Conservation (phyloP, 768 basidiomycete genomes). For the Trametes villosa region DNA sequence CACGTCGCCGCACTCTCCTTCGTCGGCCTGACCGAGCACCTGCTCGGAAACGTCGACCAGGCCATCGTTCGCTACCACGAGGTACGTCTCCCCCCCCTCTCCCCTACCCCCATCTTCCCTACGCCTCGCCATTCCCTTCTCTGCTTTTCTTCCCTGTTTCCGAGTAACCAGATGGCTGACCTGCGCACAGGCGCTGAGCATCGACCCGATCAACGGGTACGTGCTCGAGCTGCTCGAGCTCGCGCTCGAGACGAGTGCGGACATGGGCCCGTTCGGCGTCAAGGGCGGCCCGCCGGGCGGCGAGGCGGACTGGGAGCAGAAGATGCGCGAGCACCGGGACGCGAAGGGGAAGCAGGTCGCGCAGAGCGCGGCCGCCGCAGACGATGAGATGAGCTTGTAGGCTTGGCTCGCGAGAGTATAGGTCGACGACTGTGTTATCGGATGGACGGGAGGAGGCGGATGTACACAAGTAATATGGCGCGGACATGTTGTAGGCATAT, state of each 20-base stretch:
- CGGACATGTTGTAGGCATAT: too few species aligned
- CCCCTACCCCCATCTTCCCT: not conserved
- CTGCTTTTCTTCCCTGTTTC: not conserved
- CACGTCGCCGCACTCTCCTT: slow-evolving; percentile 82
- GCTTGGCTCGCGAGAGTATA: too few species aligned
- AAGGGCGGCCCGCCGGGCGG: slow-evolving; percentile 26
- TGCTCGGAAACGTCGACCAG: slow-evolving; percentile 69
- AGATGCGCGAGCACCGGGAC: slow-evolving; percentile 36
- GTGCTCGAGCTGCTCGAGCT: slow-evolving; percentile 81
- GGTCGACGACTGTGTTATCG: too few species aligned
- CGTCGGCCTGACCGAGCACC: slow-evolving; percentile 87
- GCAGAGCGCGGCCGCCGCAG: not conserved
- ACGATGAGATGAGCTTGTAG: slow-evolving; percentile 25
- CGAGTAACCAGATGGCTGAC: not conserved
- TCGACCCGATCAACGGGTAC: slow-evolving; percentile 83
- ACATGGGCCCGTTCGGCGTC: slow-evolving; percentile 24
- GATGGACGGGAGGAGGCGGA: too few species aligned
- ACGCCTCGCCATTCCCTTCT: not conserved
- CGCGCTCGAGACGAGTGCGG: slow-evolving; percentile 59
- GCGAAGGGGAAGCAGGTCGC: slow-evolving; percentile 26
- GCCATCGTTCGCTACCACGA: slow-evolving; percentile 94
- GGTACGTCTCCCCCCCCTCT: slow-evolving; percentile 49
- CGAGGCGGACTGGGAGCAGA: slow-evolving; percentile 33
- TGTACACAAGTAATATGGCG: too few species aligned
- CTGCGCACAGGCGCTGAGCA: slow-evolving; percentile 64